Evolutionary conservation across 306 rosid species (phyloP), one percentile per base, ranked within the genome.

Genomic region (Castanea sativa): DNA sequence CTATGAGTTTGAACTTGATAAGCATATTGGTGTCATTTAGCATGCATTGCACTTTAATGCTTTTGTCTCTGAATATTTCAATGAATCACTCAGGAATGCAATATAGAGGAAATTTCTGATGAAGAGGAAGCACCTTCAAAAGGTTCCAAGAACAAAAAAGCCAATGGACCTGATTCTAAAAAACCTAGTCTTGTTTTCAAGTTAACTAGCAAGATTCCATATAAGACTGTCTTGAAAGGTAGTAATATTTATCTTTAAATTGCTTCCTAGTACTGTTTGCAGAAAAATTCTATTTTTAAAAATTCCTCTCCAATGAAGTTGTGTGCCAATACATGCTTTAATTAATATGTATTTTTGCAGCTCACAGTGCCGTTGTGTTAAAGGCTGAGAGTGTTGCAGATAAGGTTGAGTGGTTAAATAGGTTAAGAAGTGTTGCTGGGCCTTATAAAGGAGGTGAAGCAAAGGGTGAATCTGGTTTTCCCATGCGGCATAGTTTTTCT

Each of bases 211-310:
- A 89, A 79, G 90, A 83, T 89, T 77, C 83, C 87, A 19, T 86
- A 86, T 43, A 88, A 88, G 80, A 88, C 92, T 43, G 85, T 88
- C 41, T 81, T 88, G 89, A 88, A 84, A 84, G 84, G 90, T 88
- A 71, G 35, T 77, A 32, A 8, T 60, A 8, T 53, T 27, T 57
- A 35, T 81, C 58, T 19, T 55, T 25, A 15, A 10, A 52, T 4
- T 55, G 43, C 56, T 45, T 19, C 14, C 45, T 65, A 51, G 80
- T 67, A 55, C n/a, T 64, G 72, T 64, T 18, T 55, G 71, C 55
- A 20, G 53, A 49, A 49, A 49, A 49, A 9, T 45, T 45, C 15
- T 12, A 10, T 45, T 45, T 38, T 38, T 38, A 6, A 38, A 38
- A 45, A 49, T 67, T 1, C 76, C 30, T 19, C 77, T 1, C 67